Percentiles rank a stretch among this genome's conserved stretches.
Conservation (phyloP, 2,329 filamentous ascomycete genomes). For the Escovopsis sp. region DNA sequence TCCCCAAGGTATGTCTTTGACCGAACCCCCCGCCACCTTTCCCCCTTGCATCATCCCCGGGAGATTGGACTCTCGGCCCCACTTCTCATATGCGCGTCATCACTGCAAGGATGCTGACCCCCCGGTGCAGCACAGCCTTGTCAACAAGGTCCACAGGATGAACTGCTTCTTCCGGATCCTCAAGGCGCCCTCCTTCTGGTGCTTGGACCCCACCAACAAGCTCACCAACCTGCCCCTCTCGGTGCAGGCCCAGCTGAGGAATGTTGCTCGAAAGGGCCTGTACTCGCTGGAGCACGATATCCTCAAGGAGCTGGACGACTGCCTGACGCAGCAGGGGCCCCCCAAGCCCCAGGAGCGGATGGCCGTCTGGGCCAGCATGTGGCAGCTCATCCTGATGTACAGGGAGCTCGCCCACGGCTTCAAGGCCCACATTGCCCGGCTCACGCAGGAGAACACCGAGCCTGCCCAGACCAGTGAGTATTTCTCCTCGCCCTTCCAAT, state of each 20-base stretch:
- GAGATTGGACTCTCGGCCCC: not conserved
- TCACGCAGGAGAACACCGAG: constrained; percentile 10
- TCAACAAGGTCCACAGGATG: constrained; percentile 28
- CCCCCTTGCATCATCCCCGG: not conserved
- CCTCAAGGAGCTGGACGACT: constrained; percentile 24
- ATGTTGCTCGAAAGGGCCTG: constrained; percentile 23
- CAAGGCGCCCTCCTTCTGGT: constrained; percentile 27
- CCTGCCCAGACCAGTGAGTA: constrained; percentile 8
- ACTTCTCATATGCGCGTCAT: not conserved
- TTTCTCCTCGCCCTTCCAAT: not conserved
- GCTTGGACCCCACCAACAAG: constrained; percentile 22
- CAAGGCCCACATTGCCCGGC: constrained; percentile 13
- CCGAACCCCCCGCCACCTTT: not conserved
- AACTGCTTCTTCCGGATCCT: constrained; percentile 36
- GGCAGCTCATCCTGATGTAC: constrained; percentile 35
- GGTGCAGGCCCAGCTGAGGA: constrained; percentile 24
- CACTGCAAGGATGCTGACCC: constrained; percentile 7
- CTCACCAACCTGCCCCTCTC: constrained; percentile 22
- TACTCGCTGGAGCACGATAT: constrained; percentile 24
- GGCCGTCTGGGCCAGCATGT: constrained; percentile 32
- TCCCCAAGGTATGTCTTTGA: constrained; percentile 25
- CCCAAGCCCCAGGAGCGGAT: constrained; percentile 24
- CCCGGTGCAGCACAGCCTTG: constrained; percentile 23
- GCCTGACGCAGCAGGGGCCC: constrained; percentile 22
- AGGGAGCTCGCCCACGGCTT: constrained; percentile 23